phyloP scores from a whole-genome alignment of 257 asterid genomes.

The Lycium ferocissimum region DNA sequence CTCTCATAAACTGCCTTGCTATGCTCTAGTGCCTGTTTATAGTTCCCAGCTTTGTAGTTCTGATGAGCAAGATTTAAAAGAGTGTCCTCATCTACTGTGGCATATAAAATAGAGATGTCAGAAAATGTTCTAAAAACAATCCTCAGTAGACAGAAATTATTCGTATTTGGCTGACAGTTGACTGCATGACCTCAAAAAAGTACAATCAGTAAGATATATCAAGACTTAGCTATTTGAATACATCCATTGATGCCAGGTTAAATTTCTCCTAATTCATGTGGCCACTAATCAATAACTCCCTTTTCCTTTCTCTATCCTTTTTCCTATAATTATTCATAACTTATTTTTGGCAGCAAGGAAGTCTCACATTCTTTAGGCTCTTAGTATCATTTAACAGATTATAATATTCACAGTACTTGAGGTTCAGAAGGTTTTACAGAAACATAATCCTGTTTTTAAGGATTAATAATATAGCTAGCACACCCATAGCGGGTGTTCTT shows the following conservation, averaged over 20 bases:
- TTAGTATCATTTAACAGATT: neutral
- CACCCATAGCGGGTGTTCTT: too few relatives aligned
- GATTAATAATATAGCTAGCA: too few relatives aligned
- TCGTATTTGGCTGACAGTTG: neutral
- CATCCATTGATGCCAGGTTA: neutral
- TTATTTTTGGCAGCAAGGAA: neutral
- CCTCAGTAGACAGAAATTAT: neutral
- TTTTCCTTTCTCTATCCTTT: slow-evolving; percentile 18
- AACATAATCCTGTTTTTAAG: neutral
- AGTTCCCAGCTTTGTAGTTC: slow-evolving; percentile 86
- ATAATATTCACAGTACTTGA: slow-evolving; percentile 10
- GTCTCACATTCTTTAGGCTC: slow-evolving; percentile 13
- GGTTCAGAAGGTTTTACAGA: slow-evolving; percentile 12
- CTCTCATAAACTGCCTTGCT: slow-evolving; percentile 88
- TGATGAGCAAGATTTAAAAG: slow-evolving; percentile 90
- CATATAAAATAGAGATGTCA: slow-evolving; percentile 33
- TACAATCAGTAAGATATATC: neutral
- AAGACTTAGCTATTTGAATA: neutral
- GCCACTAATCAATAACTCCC: slow-evolving; percentile 23
- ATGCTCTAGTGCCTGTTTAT: slow-evolving; percentile 87
- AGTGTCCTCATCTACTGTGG: slow-evolving; percentile 82
- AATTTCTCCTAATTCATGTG: neutral
- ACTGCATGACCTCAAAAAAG: neutral
- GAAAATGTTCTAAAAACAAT: neutral
- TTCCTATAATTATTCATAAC: neutral